These are phyloP conservation scores for Rhododendron williamsianum DNA, from an alignment of 148 eudicot genomes.

Conservation along the genomic window DNA sequence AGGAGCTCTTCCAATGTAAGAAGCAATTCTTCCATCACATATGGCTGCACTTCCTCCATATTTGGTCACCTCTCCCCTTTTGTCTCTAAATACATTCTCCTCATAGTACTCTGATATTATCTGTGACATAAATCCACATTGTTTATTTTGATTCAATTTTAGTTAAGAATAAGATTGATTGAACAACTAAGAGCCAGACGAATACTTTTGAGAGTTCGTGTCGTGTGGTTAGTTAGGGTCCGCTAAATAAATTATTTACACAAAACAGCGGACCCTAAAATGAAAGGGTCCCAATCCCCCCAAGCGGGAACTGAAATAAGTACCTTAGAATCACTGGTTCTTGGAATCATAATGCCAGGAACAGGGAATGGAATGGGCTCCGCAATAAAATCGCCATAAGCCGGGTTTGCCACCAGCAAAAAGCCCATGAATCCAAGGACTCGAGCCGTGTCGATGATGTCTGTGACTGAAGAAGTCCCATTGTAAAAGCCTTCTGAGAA, in stretches of 20 bases:
- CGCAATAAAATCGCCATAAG: conserved; percentile 73
- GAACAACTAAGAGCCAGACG: not conserved
- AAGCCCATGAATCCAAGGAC: conserved; percentile 67
- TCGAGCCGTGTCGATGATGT: conserved; percentile 58
- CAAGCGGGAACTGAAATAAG: not conserved
- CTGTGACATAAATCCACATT: conserved; percentile 21
- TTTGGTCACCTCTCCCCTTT: conserved; percentile 34
- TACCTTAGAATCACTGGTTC: conserved; percentile 58
- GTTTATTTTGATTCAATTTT: not conserved
- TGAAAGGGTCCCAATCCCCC: not conserved
- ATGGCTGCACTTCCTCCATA: conserved; percentile 63
- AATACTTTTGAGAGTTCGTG: not conserved
- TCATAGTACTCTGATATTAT: conserved; percentile 64
- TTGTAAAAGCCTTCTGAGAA: conserved; percentile 84
- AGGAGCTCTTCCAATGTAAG: conserved; percentile 52
- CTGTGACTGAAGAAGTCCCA: conserved; percentile 58
- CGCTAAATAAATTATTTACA: not conserved
- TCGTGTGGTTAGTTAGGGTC: too few species aligned
- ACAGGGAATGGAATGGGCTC: conserved; percentile 71
- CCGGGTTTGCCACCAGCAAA: conserved; percentile 64
- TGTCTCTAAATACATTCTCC: conserved; percentile 40
- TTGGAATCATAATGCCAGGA: conserved; percentile 84
- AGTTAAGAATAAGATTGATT: too few species aligned
- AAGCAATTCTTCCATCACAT: conserved; percentile 76
- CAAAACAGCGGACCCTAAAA: not conserved